Evolutionary conservation across 768 basidiomycete species (phyloP).

Genomic region (Lactarius trivialis): DNA sequence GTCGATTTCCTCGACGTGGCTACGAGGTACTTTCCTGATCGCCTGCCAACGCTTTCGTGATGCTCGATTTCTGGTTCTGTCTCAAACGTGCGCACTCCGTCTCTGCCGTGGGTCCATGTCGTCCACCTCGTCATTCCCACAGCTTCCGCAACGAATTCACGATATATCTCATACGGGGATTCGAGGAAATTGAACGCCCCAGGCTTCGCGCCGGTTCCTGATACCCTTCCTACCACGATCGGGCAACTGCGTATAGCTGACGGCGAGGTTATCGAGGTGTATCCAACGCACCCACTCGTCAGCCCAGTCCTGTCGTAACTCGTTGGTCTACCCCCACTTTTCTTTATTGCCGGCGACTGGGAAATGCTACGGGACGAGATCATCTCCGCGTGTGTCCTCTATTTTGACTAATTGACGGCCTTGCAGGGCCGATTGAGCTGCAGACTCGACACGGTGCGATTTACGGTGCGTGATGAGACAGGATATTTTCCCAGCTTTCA

Average conservation of each 20-base stretch:
- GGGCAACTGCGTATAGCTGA: conserved; percentile 37
- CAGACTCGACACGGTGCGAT: conserved; percentile 71
- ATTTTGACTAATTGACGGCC: neutral
- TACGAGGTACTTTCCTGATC: no score
- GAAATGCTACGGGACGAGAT: conserved; percentile 92
- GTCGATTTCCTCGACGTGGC: no score
- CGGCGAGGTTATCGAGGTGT: conserved; percentile 54
- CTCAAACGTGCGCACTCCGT: conserved; percentile 73
- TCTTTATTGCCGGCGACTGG: conserved; percentile 80
- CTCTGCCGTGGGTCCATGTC: conserved; percentile 78
- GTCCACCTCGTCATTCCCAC: conserved; percentile 67
- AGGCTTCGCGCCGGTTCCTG: no score
- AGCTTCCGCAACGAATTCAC: conserved; percentile 68
- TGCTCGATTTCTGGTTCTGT: no score
- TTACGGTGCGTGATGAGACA: conserved; percentile 42
- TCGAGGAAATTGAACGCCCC: no score
- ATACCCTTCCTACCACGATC: no score
- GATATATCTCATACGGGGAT: conserved; percentile 59
- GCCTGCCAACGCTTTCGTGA: no score
- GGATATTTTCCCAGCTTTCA: conserved; percentile 49
- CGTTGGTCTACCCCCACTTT: conserved; percentile 83
- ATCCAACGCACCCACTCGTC: conserved; percentile 71
- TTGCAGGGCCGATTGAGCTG: conserved; percentile 82
- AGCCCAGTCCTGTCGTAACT: conserved; percentile 77
- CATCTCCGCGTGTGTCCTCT: conserved; percentile 64